Evolutionary conservation across 1,284 basidiomycete species (phyloP).

Genomic region (Moesziomyces sp.): DNA sequence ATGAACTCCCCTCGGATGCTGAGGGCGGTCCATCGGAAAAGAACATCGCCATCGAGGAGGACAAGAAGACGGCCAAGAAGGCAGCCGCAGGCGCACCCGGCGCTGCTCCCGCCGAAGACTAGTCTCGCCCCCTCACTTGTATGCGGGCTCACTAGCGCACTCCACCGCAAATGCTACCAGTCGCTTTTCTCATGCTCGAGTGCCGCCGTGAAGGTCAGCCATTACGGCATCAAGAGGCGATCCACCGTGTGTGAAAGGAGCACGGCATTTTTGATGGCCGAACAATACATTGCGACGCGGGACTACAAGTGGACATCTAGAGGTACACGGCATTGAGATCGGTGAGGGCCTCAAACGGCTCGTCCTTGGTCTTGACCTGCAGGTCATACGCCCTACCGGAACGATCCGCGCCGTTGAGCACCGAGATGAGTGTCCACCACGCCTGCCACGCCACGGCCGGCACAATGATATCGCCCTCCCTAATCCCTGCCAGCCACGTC

Average conservation of each 20-base stretch:
- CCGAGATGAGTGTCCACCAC: slow-evolving; percentile 65
- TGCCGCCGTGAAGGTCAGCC: too few relatives aligned
- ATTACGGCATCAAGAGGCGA: too few relatives aligned
- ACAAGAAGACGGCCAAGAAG: slow-evolving; percentile 59
- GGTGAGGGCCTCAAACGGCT: slow-evolving; percentile 52
- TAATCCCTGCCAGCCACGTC: slow-evolving; percentile 50
- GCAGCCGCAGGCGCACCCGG: slow-evolving; percentile 23
- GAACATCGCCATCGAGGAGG: slow-evolving; percentile 64
- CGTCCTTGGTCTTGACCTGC: slow-evolving; percentile 58
- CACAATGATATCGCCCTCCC: slow-evolving; percentile 57
- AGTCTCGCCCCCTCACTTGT: background rate
- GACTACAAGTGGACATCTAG: background rate
- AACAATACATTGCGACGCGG: too few relatives aligned
- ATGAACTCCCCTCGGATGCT: slow-evolving; percentile 57
- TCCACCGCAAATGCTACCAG: background rate
- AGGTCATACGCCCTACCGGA: slow-evolving; percentile 58
- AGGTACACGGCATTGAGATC: slow-evolving; percentile 57
- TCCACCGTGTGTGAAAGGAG: too few relatives aligned
- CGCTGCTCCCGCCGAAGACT: slow-evolving; percentile 20
- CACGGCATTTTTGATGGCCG: too few relatives aligned
- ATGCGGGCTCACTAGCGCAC: too few relatives aligned
- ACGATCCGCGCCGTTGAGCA: slow-evolving; percentile 63
- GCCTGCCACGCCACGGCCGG: slow-evolving; percentile 63
- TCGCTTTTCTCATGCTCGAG: too few relatives aligned
- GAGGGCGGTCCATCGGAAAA: slow-evolving; percentile 57